A percentile compares a stretch with the other conserved stretches of the same genome.
Conservation (phyloP, 306 rosid genomes). For the Dryas octopetala region DNA sequence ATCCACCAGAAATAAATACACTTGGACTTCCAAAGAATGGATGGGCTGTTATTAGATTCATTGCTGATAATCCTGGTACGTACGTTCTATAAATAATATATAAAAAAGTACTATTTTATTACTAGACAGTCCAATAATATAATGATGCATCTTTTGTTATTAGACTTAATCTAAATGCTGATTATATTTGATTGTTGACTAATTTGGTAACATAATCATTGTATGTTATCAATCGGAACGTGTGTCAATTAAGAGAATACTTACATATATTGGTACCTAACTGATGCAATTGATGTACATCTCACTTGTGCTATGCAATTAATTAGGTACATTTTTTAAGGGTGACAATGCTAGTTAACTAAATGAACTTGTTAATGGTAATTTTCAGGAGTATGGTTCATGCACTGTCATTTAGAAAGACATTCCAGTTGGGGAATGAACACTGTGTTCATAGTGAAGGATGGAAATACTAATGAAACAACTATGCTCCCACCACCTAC, state of each 20-base stretch:
- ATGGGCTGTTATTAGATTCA: constrained; percentile 13
- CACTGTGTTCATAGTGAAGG: constrained; percentile 11
- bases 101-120: background rate
- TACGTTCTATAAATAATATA: background rate
- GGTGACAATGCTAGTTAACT: background rate
- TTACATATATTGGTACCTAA: too few species aligned
- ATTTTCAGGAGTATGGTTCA: constrained; percentile 9
- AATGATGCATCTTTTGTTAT: too few species aligned
- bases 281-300: background rate
- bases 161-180: too few species aligned
- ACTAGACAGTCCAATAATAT: background rate
- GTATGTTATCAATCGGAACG: too few species aligned
- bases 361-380: background rate
- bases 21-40: constrained; percentile 16
- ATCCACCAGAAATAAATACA: constrained; percentile 18
- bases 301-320: background rate
- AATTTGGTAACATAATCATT: too few species aligned
- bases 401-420: constrained; percentile 12
- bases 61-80: constrained; percentile 14
- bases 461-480: constrained; percentile 9
- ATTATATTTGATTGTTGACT: too few species aligned
- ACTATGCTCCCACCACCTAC: constrained; percentile 13
- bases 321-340: too few species aligned
- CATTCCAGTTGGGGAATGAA: constrained; percentile 20
- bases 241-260: too few species aligned